Percentiles rank a stretch among this genome's conserved stretches.
phyloP scores from a whole-genome alignment of 1,284 basidiomycete genomes.

The Moesziomyces sp. region DNA sequence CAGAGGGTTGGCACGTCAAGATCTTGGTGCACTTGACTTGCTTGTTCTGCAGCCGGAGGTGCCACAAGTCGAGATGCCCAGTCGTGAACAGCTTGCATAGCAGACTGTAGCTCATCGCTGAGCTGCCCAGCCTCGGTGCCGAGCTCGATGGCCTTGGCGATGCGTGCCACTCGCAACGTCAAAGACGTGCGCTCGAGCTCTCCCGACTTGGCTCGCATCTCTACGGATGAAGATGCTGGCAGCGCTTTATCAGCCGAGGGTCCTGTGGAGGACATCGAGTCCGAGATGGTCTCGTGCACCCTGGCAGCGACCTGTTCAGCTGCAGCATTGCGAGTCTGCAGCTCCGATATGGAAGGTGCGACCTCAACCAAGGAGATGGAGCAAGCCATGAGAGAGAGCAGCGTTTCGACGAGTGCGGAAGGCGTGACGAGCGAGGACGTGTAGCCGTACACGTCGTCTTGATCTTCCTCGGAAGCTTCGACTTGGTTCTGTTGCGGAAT shows the following conservation, averaged over 20 bases:
- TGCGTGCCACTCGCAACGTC: conserved; percentile 10
- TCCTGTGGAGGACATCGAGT: background rate
- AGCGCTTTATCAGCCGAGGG: conserved; percentile 6
- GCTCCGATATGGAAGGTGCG: conserved; percentile 8
- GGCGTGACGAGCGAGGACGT: conserved; percentile 53
- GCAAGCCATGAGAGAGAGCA: conserved; percentile 28
- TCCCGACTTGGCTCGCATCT: conserved; percentile 15
- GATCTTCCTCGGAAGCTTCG: background rate
- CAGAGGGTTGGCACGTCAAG: conserved; percentile 30
- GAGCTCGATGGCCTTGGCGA: conserved; percentile 21
- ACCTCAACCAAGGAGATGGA: conserved; percentile 34
- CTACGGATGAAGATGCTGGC: conserved; percentile 14
- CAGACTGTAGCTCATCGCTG: conserved; percentile 16
- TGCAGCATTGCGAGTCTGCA: conserved; percentile 10
- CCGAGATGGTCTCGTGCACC: conserved; percentile 7
- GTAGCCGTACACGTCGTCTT: conserved; percentile 36
- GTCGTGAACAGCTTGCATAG: conserved; percentile 17
- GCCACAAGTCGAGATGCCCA: conserved; percentile 20
- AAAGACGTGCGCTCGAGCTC: conserved; percentile 26
- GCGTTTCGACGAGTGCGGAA: conserved; percentile 44
- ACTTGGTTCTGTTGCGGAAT: background rate
- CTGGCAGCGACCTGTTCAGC: conserved; percentile 6
- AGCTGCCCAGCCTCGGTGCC: conserved; percentile 4
- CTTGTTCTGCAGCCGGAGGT: conserved; percentile 1
- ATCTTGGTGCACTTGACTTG: conserved; percentile 1